phyloP scores from a whole-genome alignment of 108 stramenopile genomes.

The Conticribra guillardii region DNA sequence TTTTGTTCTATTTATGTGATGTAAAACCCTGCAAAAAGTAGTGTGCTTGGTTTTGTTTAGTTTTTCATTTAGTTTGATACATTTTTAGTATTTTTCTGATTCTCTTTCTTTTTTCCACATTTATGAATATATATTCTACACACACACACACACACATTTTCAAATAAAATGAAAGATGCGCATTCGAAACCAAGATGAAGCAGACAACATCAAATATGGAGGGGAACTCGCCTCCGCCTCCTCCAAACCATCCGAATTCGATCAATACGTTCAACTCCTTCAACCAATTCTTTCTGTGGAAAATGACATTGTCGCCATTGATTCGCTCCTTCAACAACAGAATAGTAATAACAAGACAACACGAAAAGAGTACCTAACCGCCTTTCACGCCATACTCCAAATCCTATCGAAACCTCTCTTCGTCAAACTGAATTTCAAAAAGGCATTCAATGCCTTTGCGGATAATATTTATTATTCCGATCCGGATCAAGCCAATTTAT shows the following conservation, averaged over 20 bases:
- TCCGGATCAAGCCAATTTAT: conserved; percentile 84
- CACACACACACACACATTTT: no score
- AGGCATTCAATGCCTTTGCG: conserved; percentile 82
- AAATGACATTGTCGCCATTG: conserved; percentile 49
- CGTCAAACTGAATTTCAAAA: conserved; percentile 75
- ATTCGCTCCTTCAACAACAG: conserved; percentile 49
- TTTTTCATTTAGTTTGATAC: background rate
- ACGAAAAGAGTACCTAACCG: conserved; percentile 5
- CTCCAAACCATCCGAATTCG: conserved; percentile 29
- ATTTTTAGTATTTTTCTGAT: background rate
- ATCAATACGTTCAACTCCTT: conserved; percentile 62
- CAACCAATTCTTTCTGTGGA: conserved; percentile 77
- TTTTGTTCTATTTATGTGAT: background rate
- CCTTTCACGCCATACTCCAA: conserved; percentile 34
- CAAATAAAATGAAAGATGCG: conserved; percentile 23
- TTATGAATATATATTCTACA: no score
- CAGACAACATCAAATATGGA: conserved; percentile 77
- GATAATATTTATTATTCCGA: conserved; percentile 90
- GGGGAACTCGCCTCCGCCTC: conserved; percentile 66
- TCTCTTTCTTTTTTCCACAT: no score
- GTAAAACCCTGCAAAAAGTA: background rate
- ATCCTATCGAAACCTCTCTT: conserved; percentile 62
- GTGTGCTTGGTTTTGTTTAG: no score
- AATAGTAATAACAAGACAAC: background rate
- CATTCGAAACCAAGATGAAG: conserved; percentile 80